A percentile compares a stretch with the other conserved stretches of the same genome.
These are phyloP conservation scores for Alloteropsis angusta DNA, from an alignment of 202 grass and related monocot genomes.

Conservation along the genomic window DNA sequence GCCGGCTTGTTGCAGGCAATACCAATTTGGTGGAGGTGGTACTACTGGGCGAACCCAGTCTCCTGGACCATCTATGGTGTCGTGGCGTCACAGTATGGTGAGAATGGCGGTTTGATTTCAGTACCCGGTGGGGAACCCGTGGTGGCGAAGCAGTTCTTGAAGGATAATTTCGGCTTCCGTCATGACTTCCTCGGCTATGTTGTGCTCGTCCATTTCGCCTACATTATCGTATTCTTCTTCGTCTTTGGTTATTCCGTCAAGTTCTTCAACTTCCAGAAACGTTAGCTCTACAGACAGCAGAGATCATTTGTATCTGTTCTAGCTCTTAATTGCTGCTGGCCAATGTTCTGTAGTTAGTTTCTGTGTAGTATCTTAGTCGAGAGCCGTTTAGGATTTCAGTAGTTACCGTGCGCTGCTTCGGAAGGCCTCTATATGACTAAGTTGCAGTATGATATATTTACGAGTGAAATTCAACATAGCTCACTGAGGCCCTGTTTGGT, in stretches of 20 bases:
- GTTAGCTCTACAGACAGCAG: conserved; percentile 10
- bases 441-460: too few relatives aligned
- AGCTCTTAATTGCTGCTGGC: neutral
- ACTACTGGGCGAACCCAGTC: conserved; percentile 72
- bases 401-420: neutral
- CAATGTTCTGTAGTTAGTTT: neutral
- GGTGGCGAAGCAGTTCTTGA: conserved; percentile 41
- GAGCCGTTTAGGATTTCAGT: neutral
- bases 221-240: conserved; percentile 45
- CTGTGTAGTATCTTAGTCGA: neutral
- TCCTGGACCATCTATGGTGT: conserved; percentile 76
- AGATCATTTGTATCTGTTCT: neutral
- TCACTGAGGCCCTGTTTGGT: too few relatives aligned
- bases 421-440: neutral
- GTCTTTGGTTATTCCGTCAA: conserved; percentile 72
- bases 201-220: conserved; percentile 52
- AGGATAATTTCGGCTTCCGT: conserved; percentile 34
- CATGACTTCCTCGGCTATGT: conserved; percentile 53
- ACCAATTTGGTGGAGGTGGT: conserved; percentile 95
- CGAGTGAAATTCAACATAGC: too few relatives aligned
- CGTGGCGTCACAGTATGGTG: conserved; percentile 54
- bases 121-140: conserved; percentile 27
- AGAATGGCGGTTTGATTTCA: conserved; percentile 6
- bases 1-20: conserved; percentile 29
- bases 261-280: conserved; percentile 67